These are phyloP conservation scores for Penicillium dipodomyicola DNA, from an alignment of 495 filamentous ascomycete genomes.

Conservation along the genomic window DNA sequence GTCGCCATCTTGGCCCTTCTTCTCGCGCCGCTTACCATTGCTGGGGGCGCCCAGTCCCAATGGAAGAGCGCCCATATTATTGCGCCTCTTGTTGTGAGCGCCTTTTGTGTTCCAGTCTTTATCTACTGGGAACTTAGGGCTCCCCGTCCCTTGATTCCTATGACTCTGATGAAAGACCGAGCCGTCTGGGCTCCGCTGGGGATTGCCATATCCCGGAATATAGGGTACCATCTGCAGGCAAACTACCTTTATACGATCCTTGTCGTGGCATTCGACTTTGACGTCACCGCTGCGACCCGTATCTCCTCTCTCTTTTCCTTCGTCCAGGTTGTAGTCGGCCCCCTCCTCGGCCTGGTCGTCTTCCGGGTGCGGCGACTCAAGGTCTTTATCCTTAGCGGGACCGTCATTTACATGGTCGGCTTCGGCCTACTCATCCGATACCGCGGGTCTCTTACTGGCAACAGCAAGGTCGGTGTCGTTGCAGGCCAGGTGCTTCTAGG, in stretches of 20 bases:
- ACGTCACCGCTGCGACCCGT: slow-evolving; percentile 9
- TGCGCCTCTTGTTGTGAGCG: slow-evolving; percentile 3
- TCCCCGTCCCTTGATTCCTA: slow-evolving; percentile 5
- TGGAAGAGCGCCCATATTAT: slow-evolving; percentile 9
- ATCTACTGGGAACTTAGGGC: slow-evolving; percentile 12
- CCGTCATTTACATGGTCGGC: slow-evolving; percentile 39
- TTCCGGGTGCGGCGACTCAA: slow-evolving; percentile 47
- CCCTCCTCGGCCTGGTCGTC: slow-evolving; percentile 39
- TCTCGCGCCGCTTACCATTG: slow-evolving; percentile 14
- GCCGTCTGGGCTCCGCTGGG: slow-evolving; percentile 10
- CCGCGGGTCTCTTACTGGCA: slow-evolving; percentile 32
- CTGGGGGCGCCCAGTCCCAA: slow-evolving; percentile 9
- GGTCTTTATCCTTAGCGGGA: slow-evolving; percentile 39
- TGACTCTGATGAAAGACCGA: slow-evolving; percentile 14
- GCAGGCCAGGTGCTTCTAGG: slow-evolving; percentile 47
- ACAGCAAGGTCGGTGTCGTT: slow-evolving; percentile 41
- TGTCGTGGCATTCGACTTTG: slow-evolving; percentile 16
- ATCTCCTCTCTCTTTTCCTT: slow-evolving; percentile 13
- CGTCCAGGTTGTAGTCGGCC: slow-evolving; percentile 8
- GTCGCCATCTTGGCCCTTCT: slow-evolving; percentile 10
- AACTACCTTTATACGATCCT: slow-evolving; percentile 16
- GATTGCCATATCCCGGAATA: slow-evolving; percentile 9
- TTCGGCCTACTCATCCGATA: slow-evolving; percentile 46
- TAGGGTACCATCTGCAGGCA: slow-evolving; percentile 13
- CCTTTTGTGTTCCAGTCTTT: slow-evolving; percentile 10